Base-by-base conservation (phyloP, 2,329 filamentous ascomycete genomes). In the Ascochyta fabae region DNA sequence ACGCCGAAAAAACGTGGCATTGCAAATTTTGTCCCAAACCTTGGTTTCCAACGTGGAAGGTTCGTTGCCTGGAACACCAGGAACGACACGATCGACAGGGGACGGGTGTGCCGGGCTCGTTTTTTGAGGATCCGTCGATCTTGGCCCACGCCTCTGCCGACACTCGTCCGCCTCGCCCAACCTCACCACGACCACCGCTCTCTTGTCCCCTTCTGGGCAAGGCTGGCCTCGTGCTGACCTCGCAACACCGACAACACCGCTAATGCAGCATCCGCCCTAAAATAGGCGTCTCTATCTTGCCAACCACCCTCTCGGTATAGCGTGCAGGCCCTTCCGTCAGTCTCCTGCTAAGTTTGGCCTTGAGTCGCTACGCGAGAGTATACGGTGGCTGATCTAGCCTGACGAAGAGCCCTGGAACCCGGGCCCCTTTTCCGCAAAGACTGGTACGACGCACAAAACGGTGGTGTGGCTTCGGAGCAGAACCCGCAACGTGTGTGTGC, bases 121-220 rank as follows among this genome's bases (percentile, higher is more conserved):
- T 19, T 24, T n/a, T 22, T n/a, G 53, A 34, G 31, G 31, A 46
- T 56, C 47, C 47, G 53, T 56, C 47, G 53, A 56, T 56, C 53
- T 51, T 51, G 22, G 38, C 8, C 35, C 47, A 35, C 47, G 47
- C 42, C 47, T 56, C n/a, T 43, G 16, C 53, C 31, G 47, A 44
- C 41, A 19, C n/a, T 39, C 42, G 29, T 23, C 26, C 34, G 10
- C 33, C 26, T 26, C 39, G 7, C 9, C 19, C 9, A 35, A 34
- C 31, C 34, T 16, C 15, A n/a, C 13, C 13, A 13, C n/a, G n/a
- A 13, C 16, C 46, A 22, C 47, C 47, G 53, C 43, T 35, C 19
- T 23, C n/a, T n/a, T 47, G 43, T 47, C 53, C 47, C 16, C 26
- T 47, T 56, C 36, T 38, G 53, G 47, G 47, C 47, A 48, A 56